Percentiles rank a stretch among this genome's conserved stretches.
phyloP scores from a whole-genome alignment of 73 alveolate genomes.

The Paramecium primaurelia region DNA sequence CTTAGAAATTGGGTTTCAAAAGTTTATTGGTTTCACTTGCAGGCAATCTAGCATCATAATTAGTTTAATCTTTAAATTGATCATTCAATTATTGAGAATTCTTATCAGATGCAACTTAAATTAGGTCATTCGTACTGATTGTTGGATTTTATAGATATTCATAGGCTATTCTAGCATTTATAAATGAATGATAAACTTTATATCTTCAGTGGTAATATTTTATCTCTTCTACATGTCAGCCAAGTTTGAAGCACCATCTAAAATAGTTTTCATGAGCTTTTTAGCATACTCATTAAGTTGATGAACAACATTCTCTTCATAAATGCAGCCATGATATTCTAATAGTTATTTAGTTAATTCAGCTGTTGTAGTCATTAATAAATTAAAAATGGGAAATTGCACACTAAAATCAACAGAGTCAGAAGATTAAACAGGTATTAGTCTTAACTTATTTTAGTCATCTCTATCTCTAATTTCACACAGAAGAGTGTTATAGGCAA shows the following conservation, averaged over 20 bases:
- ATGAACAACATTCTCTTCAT: constrained; percentile 43
- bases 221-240: constrained; percentile 26
- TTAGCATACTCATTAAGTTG: constrained; percentile 28
- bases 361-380: constrained; percentile 40
- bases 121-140: background rate
- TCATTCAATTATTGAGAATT: background rate
- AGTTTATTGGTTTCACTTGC: background rate
- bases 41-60: background rate
- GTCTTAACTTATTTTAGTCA: background rate
- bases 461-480: constrained; percentile 52
- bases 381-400: constrained; percentile 47
- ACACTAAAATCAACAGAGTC: constrained; percentile 37
- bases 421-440: constrained; percentile 8
- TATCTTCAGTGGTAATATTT: constrained; percentile 17
- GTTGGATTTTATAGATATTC: constrained; percentile 25
- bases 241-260: background rate
- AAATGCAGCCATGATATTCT: constrained; percentile 28
- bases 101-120: background rate
- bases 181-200: background rate
- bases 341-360: constrained; percentile 27
- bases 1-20: background rate
- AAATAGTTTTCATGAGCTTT: constrained; percentile 16
- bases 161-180: background rate
- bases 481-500: constrained; percentile 51
- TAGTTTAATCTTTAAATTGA: background rate